A percentile compares a stretch with the other conserved stretches of the same genome.
Evolutionary conservation across 257 asterid genomes (phyloP).

Genomic region (Thymus quinquecostatus): DNA sequence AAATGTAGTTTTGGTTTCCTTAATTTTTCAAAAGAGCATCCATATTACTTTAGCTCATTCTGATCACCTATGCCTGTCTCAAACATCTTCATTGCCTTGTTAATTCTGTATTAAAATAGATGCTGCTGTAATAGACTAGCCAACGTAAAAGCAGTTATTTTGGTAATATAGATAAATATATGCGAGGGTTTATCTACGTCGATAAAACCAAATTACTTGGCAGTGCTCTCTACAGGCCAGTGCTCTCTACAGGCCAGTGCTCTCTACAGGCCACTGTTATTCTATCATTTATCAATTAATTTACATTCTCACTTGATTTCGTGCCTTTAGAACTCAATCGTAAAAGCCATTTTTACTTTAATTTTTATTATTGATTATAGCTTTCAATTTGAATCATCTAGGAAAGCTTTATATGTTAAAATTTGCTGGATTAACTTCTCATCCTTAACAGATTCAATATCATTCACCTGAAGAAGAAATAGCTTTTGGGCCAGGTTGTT

Average conservation of each 20-base stretch:
- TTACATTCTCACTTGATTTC: constrained; percentile 7
- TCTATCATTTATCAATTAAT: not conserved
- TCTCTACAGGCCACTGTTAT: not conserved
- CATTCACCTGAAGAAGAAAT: constrained; percentile 97
- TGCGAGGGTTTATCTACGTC: not conserved
- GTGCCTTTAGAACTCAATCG: not conserved
- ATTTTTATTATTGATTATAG: not conserved
- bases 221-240: not conserved
- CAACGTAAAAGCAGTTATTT: not conserved
- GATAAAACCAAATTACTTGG: not conserved
- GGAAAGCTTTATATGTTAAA: constrained; percentile 1
- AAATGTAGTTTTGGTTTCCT: not conserved
- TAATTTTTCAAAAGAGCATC: not conserved
- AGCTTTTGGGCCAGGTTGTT: constrained; percentile 94
- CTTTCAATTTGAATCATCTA: constrained; percentile 8
- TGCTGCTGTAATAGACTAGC: not conserved
- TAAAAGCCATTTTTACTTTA: constrained; percentile 10
- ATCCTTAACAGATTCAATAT: constrained; percentile 64
- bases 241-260: not conserved
- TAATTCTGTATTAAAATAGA: not conserved
- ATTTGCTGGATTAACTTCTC: constrained; percentile 16
- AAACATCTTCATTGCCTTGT: not conserved
- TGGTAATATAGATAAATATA: not conserved
- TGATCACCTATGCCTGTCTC: not conserved
- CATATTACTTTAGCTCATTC: not conserved